Conservation (phyloP, 2,329 filamentous ascomycete species). For the Aspergillus neotritici region DNA sequence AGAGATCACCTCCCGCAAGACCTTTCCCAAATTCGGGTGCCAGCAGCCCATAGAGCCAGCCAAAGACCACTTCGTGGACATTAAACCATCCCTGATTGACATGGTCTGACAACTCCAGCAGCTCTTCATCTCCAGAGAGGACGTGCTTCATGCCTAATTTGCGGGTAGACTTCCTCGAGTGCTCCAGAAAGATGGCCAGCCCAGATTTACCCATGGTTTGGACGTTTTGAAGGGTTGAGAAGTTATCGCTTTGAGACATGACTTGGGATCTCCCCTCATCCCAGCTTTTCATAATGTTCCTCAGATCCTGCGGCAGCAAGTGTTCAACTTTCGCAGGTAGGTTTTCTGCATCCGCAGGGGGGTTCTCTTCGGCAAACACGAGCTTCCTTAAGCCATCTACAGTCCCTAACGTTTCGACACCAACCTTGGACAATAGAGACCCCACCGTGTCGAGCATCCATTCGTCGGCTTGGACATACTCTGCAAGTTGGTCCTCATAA, state of each 20-base stretch:
- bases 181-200: constrained; percentile 52
- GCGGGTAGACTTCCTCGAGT: constrained; percentile 45
- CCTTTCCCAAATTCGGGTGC: constrained; percentile 32
- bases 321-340: constrained; percentile 18
- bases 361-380: constrained; percentile 16
- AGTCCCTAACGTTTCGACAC: constrained; percentile 43
- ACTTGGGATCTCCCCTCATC: constrained; percentile 40
- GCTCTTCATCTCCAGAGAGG: constrained; percentile 34
- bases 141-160: constrained; percentile 35
- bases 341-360: constrained; percentile 12
- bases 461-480: constrained; percentile 52
- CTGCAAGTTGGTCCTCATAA: constrained; percentile 50
- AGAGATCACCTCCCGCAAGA: constrained; percentile 3
- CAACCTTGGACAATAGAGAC: constrained; percentile 48
- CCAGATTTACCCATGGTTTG: constrained; percentile 45
- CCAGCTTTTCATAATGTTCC: constrained; percentile 40
- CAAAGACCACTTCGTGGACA: constrained; percentile 48
- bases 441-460: constrained; percentile 52
- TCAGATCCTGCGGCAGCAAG: constrained; percentile 41
- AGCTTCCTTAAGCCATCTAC: constrained; percentile 35
- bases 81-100: constrained; percentile 46
- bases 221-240: constrained; percentile 45
- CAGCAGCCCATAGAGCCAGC: constrained; percentile 51
- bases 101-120: constrained; percentile 37
- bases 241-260: constrained; percentile 45